Base-by-base conservation (phyloP, 768 basidiomycete species). In the Termitomyces sp. region DNA sequence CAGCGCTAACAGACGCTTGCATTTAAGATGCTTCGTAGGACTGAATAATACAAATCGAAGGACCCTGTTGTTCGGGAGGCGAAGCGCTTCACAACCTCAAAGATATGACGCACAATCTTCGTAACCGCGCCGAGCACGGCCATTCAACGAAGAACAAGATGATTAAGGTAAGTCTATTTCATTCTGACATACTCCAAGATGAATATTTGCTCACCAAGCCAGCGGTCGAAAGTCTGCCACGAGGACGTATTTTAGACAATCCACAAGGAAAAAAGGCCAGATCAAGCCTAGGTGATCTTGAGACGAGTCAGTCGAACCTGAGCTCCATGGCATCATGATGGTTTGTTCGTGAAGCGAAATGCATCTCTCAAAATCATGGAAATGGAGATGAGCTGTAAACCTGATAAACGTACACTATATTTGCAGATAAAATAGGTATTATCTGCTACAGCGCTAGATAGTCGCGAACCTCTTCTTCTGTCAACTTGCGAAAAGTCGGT, bases 401-500 rank as follows among this genome's bases (percentile, higher is more conserved):
- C 7, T 52, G 44, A 58, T 8, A 57, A 62, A 73, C 70, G 67
- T 70, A 70, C 69, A 67, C 59, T 47, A 35, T 60, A 56, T 55
- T 63, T 60, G 50, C 57, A 59, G 55, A 54, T 60, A 48, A 23
- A 35, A 44, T 57, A 43, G 41, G 41, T 10, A 5, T 18, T 35
- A 30, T 59, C 46, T 59, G 61, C 69, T 86, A 94, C 77, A 94
- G 75, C 40, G 92, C 88, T 71, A 98, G 76, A 76, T 98, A 99
- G 76, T 99, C 97, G 63, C 88, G 85, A 60, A 99, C 93, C 78
- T 99, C 97, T 72, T 96, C 93, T 77, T 99, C 96, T 23, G 86
- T 87, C 68, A 99, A 75, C 75, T 97, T 98, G 71, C 97, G 82
- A 79, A 99, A 98, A 23, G 93, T 91, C 20, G 95, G 89, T 71